Evolutionary conservation across 2,329 filamentous ascomycete species (phyloP).

Genomic region (Neonectria sp.): DNA sequence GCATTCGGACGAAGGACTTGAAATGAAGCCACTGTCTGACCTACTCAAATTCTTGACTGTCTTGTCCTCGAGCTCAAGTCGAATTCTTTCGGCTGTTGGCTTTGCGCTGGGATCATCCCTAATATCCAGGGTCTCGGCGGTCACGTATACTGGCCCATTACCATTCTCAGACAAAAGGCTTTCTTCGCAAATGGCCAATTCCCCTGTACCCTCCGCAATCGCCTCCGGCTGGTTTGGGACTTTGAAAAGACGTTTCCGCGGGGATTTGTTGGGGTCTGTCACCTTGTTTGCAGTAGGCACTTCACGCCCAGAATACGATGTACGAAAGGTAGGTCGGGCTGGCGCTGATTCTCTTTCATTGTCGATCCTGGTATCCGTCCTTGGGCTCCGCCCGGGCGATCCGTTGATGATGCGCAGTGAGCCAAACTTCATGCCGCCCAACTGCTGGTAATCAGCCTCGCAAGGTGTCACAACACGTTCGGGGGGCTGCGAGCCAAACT

Average conservation of each 20-base stretch:
- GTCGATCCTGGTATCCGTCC: slow-evolving; percentile 39
- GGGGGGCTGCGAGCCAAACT: slow-evolving; percentile 30
- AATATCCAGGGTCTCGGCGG: slow-evolving; percentile 55
- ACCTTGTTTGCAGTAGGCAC: slow-evolving; percentile 20
- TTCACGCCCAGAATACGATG: slow-evolving; percentile 30
- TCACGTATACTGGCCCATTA: slow-evolving; percentile 53
- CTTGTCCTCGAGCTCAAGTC: slow-evolving; percentile 41
- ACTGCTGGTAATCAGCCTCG: slow-evolving; percentile 71
- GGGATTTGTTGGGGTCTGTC: slow-evolving; percentile 11
- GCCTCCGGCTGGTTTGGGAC: not conserved
- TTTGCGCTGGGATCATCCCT: slow-evolving; percentile 63
- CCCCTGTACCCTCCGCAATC: not conserved
- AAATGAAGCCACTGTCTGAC: slow-evolving; percentile 66
- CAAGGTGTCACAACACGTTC: slow-evolving; percentile 58
- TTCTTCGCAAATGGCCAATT: not conserved
- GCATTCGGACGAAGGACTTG: slow-evolving; percentile 60
- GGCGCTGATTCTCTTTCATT: slow-evolving; percentile 28
- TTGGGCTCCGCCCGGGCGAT: slow-evolving; percentile 63
- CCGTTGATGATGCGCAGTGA: slow-evolving; percentile 75
- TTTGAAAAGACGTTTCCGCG: slow-evolving; percentile 1
- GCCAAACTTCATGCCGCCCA: slow-evolving; percentile 74
- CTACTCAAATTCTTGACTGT: slow-evolving; percentile 44
- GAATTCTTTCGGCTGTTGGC: slow-evolving; percentile 42
- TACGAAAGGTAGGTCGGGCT: slow-evolving; percentile 8
- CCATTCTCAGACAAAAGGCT: slow-evolving; percentile 36